Evolutionary conservation across 805 yeast genomes (phyloP).

Genomic region (Wickerhamiella sorbophila): DNA sequence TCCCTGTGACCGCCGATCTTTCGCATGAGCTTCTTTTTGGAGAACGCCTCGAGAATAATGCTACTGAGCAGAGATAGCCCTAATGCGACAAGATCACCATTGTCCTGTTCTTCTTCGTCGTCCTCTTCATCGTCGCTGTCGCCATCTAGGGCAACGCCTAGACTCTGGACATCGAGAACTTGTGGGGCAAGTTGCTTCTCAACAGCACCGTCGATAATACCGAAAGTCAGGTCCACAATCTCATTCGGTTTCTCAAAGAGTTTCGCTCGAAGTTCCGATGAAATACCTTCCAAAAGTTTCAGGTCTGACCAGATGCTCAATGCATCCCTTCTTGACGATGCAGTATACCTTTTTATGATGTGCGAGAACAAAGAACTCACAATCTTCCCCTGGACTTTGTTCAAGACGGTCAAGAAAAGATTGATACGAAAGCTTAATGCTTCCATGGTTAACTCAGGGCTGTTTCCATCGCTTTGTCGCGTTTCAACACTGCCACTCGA

Average conservation of each 20-base stretch:
- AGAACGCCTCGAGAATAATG: constrained; percentile 19
- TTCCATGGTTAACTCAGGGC: constrained; percentile 20
- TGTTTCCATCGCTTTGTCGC: background rate
- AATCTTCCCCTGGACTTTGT: constrained; percentile 34
- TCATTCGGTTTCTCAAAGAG: constrained; percentile 44
- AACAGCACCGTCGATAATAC: constrained; percentile 27
- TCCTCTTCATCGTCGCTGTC: constrained; percentile 23
- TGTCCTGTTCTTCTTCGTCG: constrained; percentile 21
- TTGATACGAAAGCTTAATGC: constrained; percentile 34
- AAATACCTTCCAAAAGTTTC: constrained; percentile 47
- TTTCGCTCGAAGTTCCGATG: constrained; percentile 42
- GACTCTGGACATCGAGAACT: background rate
- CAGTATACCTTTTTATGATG: constrained; percentile 36
- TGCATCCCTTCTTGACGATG: constrained; percentile 32
- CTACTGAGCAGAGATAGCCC: constrained; percentile 23
- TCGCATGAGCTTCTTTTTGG: constrained; percentile 7
- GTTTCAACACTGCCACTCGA: background rate
- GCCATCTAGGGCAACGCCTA: background rate
- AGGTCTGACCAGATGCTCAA: constrained; percentile 31
- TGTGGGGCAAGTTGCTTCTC: constrained; percentile 13
- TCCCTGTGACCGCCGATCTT: constrained; percentile 10
- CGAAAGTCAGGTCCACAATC: constrained; percentile 36
- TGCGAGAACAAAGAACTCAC: constrained; percentile 34
- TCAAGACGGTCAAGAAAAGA: constrained; percentile 32
- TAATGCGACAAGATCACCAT: constrained; percentile 22